Evolutionary conservation across 2,329 filamentous ascomycete species (phyloP).

Genomic region (Pyrenochaeta sp.): DNA sequence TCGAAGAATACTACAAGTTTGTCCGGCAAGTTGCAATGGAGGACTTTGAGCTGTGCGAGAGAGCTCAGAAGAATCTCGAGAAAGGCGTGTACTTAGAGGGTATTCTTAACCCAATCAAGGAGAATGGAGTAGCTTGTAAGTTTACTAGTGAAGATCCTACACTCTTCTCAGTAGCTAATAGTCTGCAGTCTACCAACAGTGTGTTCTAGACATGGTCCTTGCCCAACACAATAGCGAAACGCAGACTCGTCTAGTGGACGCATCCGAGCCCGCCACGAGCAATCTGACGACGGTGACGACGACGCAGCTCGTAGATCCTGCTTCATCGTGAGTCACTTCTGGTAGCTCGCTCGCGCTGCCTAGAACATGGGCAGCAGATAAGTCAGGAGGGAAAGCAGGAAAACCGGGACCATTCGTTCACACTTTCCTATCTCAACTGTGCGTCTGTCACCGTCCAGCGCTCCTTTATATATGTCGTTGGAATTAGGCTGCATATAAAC

Average conservation of each 20-base stretch:
- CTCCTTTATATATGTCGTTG: constrained; percentile 1
- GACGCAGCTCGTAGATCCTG: constrained; percentile 22
- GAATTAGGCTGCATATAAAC: constrained; percentile 13
- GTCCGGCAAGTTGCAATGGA: constrained; percentile 64
- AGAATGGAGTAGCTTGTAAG: constrained; percentile 62
- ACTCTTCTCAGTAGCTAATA: constrained; percentile 2
- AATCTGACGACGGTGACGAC: constrained; percentile 1
- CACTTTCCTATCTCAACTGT: background rate
- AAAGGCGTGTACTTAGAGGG: constrained; percentile 63
- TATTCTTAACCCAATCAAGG: constrained; percentile 63
- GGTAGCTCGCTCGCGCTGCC: background rate
- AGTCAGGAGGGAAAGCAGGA: no score
- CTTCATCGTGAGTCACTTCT: constrained; percentile 12
- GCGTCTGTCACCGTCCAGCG: background rate
- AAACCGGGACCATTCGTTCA: constrained; percentile 4
- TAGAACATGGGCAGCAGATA: no score
- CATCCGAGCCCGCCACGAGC: background rate
- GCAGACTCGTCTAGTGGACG: background rate
- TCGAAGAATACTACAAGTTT: constrained; percentile 65
- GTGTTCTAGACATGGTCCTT: constrained; percentile 55
- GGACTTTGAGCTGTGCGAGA: constrained; percentile 65
- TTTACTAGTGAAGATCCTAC: constrained; percentile 6
- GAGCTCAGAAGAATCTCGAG: constrained; percentile 62
- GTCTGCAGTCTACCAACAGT: constrained; percentile 49
- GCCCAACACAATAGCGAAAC: constrained; percentile 52